Evolutionary conservation across 495 filamentous ascomycete genomes (phyloP), one percentile per base, ranked within the genome.

Genomic region (Xylaria bambusicola): DNA sequence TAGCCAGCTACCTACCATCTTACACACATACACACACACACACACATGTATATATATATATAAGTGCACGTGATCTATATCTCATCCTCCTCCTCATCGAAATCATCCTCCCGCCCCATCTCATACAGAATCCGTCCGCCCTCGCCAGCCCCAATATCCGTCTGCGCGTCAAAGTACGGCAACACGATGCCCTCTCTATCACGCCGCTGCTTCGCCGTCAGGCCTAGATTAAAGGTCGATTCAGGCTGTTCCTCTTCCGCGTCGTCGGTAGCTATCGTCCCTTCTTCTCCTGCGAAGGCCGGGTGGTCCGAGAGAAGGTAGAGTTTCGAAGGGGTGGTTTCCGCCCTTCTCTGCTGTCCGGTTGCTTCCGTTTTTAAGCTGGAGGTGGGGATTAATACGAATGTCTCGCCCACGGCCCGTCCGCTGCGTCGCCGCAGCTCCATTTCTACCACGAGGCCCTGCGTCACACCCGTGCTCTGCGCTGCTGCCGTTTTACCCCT

Each of bases 1-100:
- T n/a, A n/a, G n/a, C n/a, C n/a, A n/a, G n/a, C n/a, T n/a, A n/a
- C n/a, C n/a, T n/a, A n/a, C n/a, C n/a, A n/a, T n/a, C n/a, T n/a
- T n/a, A n/a, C n/a, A n/a, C n/a, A n/a, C n/a, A n/a, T n/a, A n/a
- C n/a, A n/a, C n/a, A n/a, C n/a, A n/a, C n/a, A n/a, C n/a, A n/a
- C n/a, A n/a, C n/a, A n/a, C n/a, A n/a, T n/a, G n/a, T n/a, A n/a
- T n/a, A n/a, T n/a, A n/a, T n/a, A n/a, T n/a, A n/a, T n/a, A n/a
- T n/a, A n/a, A n/a, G n/a, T n/a, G n/a, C n/a, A n/a, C n/a, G n/a
- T n/a, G n/a, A n/a, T 29, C 26, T 73, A 96, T 52, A 97, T 92
- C 73, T 98, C 95, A 79, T 98, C 94, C 69, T 98, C 95, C 75
- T 98, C 95, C 61, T 98, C 94, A 69, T 98, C 94, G 73, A 96